phyloP scores from a whole-genome alignment of 768 basidiomycete species.

The Tephrocybe sp. region DNA sequence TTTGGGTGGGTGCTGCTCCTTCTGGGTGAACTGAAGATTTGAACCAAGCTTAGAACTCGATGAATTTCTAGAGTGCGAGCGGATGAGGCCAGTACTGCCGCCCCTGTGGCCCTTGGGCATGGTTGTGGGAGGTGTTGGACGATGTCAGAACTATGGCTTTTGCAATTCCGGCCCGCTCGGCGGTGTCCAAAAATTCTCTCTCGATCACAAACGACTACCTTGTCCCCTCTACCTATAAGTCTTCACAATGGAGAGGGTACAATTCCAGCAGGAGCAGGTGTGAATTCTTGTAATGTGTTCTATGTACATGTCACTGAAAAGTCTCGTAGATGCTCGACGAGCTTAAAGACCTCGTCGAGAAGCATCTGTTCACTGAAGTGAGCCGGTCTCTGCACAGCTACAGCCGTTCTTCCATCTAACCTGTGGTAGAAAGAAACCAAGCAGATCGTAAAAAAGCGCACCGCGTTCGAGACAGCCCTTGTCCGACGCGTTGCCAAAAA shows the following conservation, averaged over 20 bases:
- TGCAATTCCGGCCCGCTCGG: slow-evolving; percentile 14
- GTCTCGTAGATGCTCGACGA: slow-evolving; percentile 80
- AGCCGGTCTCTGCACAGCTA: slow-evolving; percentile 21
- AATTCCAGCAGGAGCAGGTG: slow-evolving; percentile 91
- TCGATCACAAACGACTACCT: slow-evolving; percentile 1
- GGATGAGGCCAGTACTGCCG: slow-evolving; percentile 44
- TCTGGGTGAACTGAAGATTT: slow-evolving; percentile 71
- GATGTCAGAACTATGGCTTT: slow-evolving; percentile 9
- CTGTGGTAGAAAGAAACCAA: slow-evolving; percentile 71
- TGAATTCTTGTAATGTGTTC: slow-evolving; percentile 9
- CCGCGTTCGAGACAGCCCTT: slow-evolving; percentile 79
- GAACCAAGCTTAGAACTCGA: slow-evolving; percentile 59
- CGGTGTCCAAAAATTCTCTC: slow-evolving; percentile 12
- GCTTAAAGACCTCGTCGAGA: slow-evolving; percentile 89
- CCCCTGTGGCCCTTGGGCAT: slow-evolving; percentile 51
- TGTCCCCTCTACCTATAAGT: background rate
- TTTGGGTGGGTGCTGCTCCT: slow-evolving; percentile 45
- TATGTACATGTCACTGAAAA: slow-evolving; percentile 8
- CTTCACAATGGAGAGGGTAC: slow-evolving; percentile 82
- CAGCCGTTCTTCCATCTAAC: slow-evolving; percentile 13
- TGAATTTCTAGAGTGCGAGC: slow-evolving; percentile 64
- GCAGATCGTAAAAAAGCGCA: slow-evolving; percentile 82
- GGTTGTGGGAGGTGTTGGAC: slow-evolving; percentile 31
- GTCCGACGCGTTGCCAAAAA: slow-evolving; percentile 85
- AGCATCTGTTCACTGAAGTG: slow-evolving; percentile 80